Conservation (phyloP, 257 asterid genomes). For the Verbascum thapsus region DNA sequence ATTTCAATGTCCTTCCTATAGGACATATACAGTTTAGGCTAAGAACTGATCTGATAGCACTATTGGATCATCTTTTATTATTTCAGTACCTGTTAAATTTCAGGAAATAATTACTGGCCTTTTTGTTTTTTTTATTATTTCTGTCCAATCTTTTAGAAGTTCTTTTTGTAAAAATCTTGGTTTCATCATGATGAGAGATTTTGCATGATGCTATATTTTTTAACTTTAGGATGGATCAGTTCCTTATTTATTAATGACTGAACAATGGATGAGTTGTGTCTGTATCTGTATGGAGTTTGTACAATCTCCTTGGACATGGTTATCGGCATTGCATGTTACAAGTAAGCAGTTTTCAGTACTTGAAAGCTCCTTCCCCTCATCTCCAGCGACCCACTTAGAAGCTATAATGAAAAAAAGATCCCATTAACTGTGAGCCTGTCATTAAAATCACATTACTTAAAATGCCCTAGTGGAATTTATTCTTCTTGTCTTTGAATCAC, state of each 20-base stretch:
- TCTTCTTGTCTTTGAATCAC: no score
- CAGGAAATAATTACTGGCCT: neutral
- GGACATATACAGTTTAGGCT: slow-evolving; percentile 10
- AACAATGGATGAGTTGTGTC: no score
- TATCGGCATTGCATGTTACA: neutral
- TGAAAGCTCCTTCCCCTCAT: neutral
- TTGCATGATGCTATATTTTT: neutral
- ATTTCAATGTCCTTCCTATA: slow-evolving; percentile 17
- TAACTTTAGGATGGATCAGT: slow-evolving; percentile 7
- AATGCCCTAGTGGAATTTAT: no score
- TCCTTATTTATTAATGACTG: neutral
- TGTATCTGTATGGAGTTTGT: neutral
- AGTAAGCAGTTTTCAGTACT: neutral
- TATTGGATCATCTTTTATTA: slow-evolving; percentile 1
- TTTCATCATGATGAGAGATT: neutral
- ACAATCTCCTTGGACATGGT: neutral
- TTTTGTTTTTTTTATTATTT: slow-evolving; percentile 6
- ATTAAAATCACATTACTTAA: no score
- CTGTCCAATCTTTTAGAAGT: no score
- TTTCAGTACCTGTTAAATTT: slow-evolving; percentile 5
- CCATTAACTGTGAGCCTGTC: neutral
- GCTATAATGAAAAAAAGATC: neutral
- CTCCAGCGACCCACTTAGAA: neutral
- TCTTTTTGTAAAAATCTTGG: no score
- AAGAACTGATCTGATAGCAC: neutral